Base-by-base conservation (phyloP, 2,329 filamentous ascomycete genomes). In the Metarhizium humberi region DNA sequence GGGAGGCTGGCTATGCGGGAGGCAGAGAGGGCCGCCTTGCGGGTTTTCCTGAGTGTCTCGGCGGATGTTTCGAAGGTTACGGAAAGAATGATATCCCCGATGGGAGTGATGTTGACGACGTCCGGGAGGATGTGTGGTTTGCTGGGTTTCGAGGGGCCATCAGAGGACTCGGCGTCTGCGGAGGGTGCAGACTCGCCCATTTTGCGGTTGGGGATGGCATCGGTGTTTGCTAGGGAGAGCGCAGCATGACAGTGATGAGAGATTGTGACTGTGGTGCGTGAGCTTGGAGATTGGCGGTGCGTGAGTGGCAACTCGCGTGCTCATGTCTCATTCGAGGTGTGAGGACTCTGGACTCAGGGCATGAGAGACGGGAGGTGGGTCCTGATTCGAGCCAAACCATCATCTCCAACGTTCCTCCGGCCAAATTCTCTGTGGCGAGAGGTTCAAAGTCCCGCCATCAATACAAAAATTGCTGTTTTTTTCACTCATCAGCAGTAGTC, bases 41-140 rank as follows among this genome's bases (percentile, higher is more conserved):
- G 73, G 57, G 70, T 72, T 30, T 71, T 69, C 53, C 71, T 71
- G 64, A 85, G 71, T 48, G 76, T 75, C 57, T 77, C 70, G 47
- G 69, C 71, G 3, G 77, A 81, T 40, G 80, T 84, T 58, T 84
- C 78, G 63, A 90, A 88, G 7, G 78, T 78, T 40, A 90, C 78
- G 58, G 84, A 77, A 14, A 91, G 76, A 36, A 90, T 66, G 20
- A 90, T 68, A 63, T 90, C 84, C 40, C 87, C 87, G 16, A 73
- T 70, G 4, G 74, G 61, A 25, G 77, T 77, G 51, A 90, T 78
- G 36, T 75, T 71, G 47, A 82, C 66, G 54, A 82, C 40, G 25
- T 52, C 20, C 3, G 43, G 43, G 20, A 8, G 18, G 32, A 34
- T 34, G 18, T 46, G 43, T 4, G 25, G 45, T 14, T 48, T 30